Evolutionary conservation across 345 rosid species (phyloP).

Genomic region (Microthlaspi erraticum): DNA sequence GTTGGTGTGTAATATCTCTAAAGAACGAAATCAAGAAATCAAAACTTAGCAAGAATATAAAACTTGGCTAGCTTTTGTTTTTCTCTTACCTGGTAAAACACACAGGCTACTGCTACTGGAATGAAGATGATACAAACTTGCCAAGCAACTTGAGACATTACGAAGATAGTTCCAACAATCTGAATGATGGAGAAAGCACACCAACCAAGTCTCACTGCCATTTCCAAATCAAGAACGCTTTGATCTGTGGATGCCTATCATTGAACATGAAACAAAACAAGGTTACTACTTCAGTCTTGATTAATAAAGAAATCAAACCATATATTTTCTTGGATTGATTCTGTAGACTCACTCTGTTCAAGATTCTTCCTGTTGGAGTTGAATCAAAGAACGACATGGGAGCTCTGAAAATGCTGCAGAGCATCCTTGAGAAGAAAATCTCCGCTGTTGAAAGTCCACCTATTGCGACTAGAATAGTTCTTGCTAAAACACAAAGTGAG

Average conservation of each 20-base stretch:
- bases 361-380: constrained; percentile 93
- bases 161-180: constrained; percentile 77
- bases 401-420: constrained; percentile 69
- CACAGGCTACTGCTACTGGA: constrained; percentile 92
- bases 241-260: constrained; percentile 90
- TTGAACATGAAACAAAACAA: constrained; percentile 19
- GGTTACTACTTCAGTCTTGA: constrained; percentile 15
- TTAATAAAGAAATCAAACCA: not conserved
- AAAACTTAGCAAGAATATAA: constrained; percentile 7
- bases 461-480: constrained; percentile 67
- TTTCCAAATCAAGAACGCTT: constrained; percentile 87
- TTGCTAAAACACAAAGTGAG: constrained; percentile 69
- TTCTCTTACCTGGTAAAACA: constrained; percentile 86
- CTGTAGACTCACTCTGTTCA: constrained; percentile 73
- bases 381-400: constrained; percentile 97
- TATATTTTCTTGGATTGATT: constrained; percentile 10
- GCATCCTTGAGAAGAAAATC: constrained; percentile 78
- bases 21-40: not conserved
- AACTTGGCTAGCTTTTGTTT: not conserved
- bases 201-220: constrained; percentile 83
- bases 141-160: constrained; percentile 98
- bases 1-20: constrained; percentile 93
- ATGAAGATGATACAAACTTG: constrained; percentile 92
- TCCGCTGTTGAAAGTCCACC: constrained; percentile 82
- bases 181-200: constrained; percentile 90